Percentiles rank a stretch among this genome's conserved stretches.
Conservation (phyloP, 495 filamentous ascomycete genomes). For the Neurospora sp. region DNA sequence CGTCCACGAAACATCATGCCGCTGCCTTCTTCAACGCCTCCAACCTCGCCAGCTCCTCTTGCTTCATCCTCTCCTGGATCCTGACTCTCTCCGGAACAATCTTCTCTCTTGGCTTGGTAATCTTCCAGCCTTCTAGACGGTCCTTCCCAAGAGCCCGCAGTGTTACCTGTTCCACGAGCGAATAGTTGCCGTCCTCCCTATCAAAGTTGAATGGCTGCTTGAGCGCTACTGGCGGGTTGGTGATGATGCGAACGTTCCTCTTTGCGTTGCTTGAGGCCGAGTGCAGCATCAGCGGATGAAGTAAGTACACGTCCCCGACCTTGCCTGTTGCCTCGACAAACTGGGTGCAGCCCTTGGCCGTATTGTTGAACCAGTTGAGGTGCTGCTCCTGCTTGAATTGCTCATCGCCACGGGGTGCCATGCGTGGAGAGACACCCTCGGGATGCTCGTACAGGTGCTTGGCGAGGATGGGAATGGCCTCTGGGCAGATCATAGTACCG, state of each 20-base stretch:
- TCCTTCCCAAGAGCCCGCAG: conserved; percentile 49
- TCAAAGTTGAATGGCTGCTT: conserved; percentile 56
- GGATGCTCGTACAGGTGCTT: conserved; percentile 53
- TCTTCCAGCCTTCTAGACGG: conserved; percentile 51
- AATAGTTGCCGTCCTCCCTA: conserved; percentile 50
- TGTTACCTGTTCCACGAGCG: conserved; percentile 59
- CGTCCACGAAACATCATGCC: not conserved
- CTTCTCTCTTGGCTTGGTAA: conserved; percentile 39
- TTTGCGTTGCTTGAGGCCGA: conserved; percentile 50
- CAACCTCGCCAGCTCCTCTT: conserved; percentile 32
- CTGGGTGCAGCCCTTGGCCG: conserved; percentile 33
- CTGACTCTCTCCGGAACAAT: conserved; percentile 31
- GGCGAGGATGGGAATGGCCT: conserved; percentile 48
- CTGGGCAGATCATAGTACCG: conserved; percentile 56
- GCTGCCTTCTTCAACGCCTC: conserved; percentile 13
- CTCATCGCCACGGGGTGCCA: conserved; percentile 43
- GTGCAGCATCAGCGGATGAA: conserved; percentile 70
- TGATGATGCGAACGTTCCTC: conserved; percentile 54
- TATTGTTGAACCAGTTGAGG: conserved; percentile 43
- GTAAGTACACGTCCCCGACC: conserved; percentile 55
- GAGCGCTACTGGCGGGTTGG: conserved; percentile 58
- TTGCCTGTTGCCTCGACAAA: conserved; percentile 60
- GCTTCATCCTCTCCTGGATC: conserved; percentile 41
- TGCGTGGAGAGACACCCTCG: conserved; percentile 57
- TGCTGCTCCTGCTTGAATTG: conserved; percentile 30